Evolutionary conservation across 345 rosid genomes (phyloP), one percentile per base, ranked within the genome.

Genomic region (Euphorbia lathyris): DNA sequence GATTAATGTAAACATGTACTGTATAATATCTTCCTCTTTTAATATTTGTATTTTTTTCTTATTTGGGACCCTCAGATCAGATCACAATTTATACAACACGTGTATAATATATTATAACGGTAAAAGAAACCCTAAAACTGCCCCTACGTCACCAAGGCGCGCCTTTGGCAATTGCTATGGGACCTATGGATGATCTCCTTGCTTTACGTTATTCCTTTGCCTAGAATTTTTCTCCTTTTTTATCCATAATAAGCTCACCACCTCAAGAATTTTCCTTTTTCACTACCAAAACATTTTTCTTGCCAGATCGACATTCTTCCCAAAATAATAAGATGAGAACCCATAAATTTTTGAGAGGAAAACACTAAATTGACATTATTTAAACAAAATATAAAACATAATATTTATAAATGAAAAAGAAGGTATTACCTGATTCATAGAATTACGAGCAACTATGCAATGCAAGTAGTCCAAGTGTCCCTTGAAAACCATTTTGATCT

Each of bases 401-500:
- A n/a, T 20, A 51, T 51, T 20, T 19, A n/a, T 6, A 51, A 19
- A 5, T n/a, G 57, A 20, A 58, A n/a, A 42, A 72, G 55, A 65
- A 63, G 23, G 70, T 29, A 26, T 72, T 66, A 95, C 99, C 98
- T 95, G 99, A 74, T 74, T 85, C 29, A 87, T 65, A 77, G 96
- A 84, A 58, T 79, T 86, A 65, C 94, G 88, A 25, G 86, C 83
- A 80, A 86, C 86, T 74, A 95, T 60, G 67, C 88, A 85, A 70
- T 92, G 98, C 85, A 95, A 84, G 84, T 88, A 95, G 78, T 90
- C 96, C 40, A 80, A 74, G 74, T 95, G 98, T 66, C 99, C 99
- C 81, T 83, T 88, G 78, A 95, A 95, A 71, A 81, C 83, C 84
- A 76, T 83, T 79, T 88, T 90, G 71, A 87, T 85, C 80, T 86